Base-by-base conservation (phyloP, 306 rosid genomes). In the Rubus idaeus region DNA sequence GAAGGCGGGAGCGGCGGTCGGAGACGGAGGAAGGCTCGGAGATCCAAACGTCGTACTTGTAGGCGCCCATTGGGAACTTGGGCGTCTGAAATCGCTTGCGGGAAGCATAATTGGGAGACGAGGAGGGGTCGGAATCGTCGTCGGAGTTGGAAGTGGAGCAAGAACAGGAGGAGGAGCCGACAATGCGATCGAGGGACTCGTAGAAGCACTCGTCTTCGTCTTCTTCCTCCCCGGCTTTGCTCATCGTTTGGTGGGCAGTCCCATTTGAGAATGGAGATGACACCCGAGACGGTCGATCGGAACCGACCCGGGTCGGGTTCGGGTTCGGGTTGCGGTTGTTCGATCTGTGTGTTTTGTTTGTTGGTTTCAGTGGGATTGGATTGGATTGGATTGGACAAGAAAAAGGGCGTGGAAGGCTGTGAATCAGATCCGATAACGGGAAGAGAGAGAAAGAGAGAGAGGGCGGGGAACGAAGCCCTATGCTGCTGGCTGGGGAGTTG, bases 41-140 rank as follows among this genome's bases (percentile, higher is more conserved):
- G 96, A 89, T 90, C 99, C 99, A 95, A 23, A 95, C 68, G 42
- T 92, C 98, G 85, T 92, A 95, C 63, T 88, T 84, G 87, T 85
- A 80, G 44, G 79, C 84, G 42, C 81, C 87, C 76, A 77, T 71
- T 14, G 93, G 97, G 84, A 90, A 90, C 74, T 82, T 90, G 47
- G 87, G 95, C 8, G 85, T 74, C 2, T 83, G 83, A 49, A 87
- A 87, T 5, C 75, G 82, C 26, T 50, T 77, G 70, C 37, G 78
- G 21, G 84, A 62, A 75, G 73, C 93, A 85, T 88, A 84, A 83
- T 82, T 80, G 57, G 96, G 77, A 35, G 91, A 82, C 57, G 68
- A 20, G 41, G 68, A 20, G 41, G 50, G 41, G 37, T 26, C 39
- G 75, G 88, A 82, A 70, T 21, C 79, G 30, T 23, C 45, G 17